These are phyloP conservation scores for Eragrostis curvula DNA, from an alignment of 176 grass and related monocot species.

Conservation along the genomic window DNA sequence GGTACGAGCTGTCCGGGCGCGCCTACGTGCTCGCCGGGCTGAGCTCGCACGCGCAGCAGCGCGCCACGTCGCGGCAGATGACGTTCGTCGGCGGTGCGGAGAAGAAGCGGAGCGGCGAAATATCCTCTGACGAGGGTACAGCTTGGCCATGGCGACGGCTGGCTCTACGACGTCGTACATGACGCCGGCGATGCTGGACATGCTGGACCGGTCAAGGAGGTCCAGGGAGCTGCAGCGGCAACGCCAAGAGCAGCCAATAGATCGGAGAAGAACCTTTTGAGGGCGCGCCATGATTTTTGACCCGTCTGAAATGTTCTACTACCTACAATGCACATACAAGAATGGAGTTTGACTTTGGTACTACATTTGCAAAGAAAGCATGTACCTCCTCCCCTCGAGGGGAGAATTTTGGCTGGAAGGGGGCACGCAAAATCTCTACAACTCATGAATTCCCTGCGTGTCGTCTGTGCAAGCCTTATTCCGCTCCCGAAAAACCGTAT, in stretches of 20 bases:
- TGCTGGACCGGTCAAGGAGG: slow-evolving; percentile 56
- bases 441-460: too few relatives aligned
- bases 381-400: too few relatives aligned
- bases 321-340: too few relatives aligned
- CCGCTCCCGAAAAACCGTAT: too few relatives aligned
- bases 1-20: slow-evolving; percentile 61
- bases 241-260: neutral
- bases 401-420: too few relatives aligned
- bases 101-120: neutral
- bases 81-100: neutral
- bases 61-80: slow-evolving; percentile 59
- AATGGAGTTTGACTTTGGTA: too few relatives aligned
- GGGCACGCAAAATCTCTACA: too few relatives aligned
- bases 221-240: slow-evolving; percentile 37
- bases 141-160: slow-evolving; percentile 21
- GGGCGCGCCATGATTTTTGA: neutral
- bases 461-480: too few relatives aligned
- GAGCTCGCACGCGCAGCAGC: slow-evolving; percentile 72
- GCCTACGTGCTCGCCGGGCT: slow-evolving; percentile 64
- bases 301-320: too few relatives aligned
- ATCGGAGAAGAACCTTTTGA: slow-evolving; percentile 35
- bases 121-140: neutral
- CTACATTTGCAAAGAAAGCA: too few relatives aligned
- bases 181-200: slow-evolving; percentile 74
- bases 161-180: slow-evolving; percentile 50